Base-by-base conservation (phyloP, 768 basidiomycete genomes). In the Mrakia frigida region DNA sequence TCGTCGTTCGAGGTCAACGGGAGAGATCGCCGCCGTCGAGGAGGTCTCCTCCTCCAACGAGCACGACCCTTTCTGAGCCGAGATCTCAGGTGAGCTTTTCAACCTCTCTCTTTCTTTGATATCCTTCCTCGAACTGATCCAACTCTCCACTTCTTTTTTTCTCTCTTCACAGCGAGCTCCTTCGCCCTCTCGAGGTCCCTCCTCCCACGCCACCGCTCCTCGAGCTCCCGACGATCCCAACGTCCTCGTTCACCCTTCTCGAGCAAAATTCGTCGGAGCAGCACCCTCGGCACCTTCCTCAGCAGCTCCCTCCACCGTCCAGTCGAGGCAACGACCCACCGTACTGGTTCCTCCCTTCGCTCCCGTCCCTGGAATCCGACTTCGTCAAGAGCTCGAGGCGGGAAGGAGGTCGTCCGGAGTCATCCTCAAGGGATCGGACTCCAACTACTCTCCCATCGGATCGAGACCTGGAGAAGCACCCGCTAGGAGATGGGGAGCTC, bases 401-500 rank as follows among this genome's bases (percentile, higher is more conserved):
- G 18, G 65, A 68, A 23, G 65, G 65, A 37, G 25, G 25, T 2
- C 43, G 0, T 18, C 14, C 11, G 3, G 65, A 6, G 23, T 3
- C 65, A 10, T 39, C 23, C 37, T n/a, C 35, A 68, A 68, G 18
- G 37, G 56, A n/a, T 25, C 56, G 25, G 56, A 56, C n/a, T 56
- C 56, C 6, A 56, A 56, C 28, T 56, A 56, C 56, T 56, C 56
- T 9, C 56, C 56, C n/a, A 56, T 56, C 56, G 56, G 56, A n/a
- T 56, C 56, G 25, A 28, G 25, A 28, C 56, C 56, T 28, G 56
- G 56, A 25, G 6, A 25, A 28, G 28, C 28, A 1, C 56, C 56
- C 13, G 65, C 37, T 39, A 68, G 65, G 39, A 68, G 23, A 37
- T 68, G 65, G 65, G 65, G 65, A 68, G 65, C 65, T 23, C 23